Base-by-base conservation (phyloP, 441 rosid species). In the Daphne laureola region DNA sequence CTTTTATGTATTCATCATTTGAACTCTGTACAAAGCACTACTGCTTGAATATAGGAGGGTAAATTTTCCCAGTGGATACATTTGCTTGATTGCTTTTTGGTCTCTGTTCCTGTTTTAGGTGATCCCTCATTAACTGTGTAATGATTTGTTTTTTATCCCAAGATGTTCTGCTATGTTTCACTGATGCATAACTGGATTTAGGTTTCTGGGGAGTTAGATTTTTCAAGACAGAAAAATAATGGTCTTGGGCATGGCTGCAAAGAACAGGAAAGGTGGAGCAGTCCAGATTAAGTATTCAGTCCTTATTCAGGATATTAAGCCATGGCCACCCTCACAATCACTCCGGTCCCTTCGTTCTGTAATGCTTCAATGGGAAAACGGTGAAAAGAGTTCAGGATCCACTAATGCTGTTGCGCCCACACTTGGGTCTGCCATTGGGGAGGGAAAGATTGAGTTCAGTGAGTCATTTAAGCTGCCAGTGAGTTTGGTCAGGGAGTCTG, bases 281-380 rank as follows among this genome's bases (percentile, higher is more conserved):
- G 64, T 80, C 53, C 92, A 74, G 55, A 73, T 80, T 40, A 73
- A 78, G 68, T 93, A 93, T 67, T 23, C 79, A 27, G 71, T 93
- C 65, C 83, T 81, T 69, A 70, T 93, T 72, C 87, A 78, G 64
- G 95, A 93, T 50, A 68, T 93, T 79, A 89, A 82, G 73, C 98
- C 96, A 27, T 93, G 98, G 98, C 98, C 98, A 4, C 98, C 98
- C 18, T 86, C 98, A 35, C 97, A 93, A 63, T 87, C 98, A 8
- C 80, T 93, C 48, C 69, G 82, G 64, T 83, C 95, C 17, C 80
- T 93, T 3, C 89, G 96, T 46, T 85, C 99, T 4, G 95, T 85
- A 55, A 54, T 87, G 12, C 73, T 93, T 48, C 98, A 83, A 36
- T 93, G 98, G 98, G 96, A 85, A 74, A 81, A 90, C 31, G 89